phyloP scores from a whole-genome alignment of 2,329 filamentous ascomycete species.

The Aureobasidium sp. region DNA sequence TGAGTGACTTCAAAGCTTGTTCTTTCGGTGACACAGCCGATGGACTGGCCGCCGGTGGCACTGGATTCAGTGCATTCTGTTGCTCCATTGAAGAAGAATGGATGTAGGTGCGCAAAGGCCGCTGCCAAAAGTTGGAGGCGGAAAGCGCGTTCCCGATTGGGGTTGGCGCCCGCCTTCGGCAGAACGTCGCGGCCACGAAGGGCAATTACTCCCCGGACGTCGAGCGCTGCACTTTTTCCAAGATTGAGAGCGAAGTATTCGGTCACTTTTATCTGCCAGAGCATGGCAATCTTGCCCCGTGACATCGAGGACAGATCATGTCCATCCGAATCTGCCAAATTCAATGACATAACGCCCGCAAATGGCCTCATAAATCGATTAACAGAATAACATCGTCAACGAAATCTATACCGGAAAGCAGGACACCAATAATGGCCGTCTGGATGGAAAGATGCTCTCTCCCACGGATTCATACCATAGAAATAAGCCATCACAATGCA shows the following conservation, averaged over 20 bases:
- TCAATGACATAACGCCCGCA: no score
- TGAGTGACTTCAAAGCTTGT: constrained; percentile 30
- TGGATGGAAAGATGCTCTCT: background rate
- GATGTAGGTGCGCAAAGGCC: background rate
- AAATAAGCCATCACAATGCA: background rate
- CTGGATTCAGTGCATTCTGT: constrained; percentile 22
- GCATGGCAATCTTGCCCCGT: no score
- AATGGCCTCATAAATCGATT: no score
- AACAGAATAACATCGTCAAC: no score
- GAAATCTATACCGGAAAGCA: no score
- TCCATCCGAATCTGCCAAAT: no score
- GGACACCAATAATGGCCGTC: no score
- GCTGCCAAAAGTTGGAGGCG: constrained; percentile 1
- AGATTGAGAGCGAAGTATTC: background rate
- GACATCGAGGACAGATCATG: no score
- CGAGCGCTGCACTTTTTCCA: background rate
- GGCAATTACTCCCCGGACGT: background rate
- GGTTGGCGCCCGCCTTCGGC: background rate
- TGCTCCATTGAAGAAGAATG: constrained; percentile 25
- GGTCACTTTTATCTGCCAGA: no score
- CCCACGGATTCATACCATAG: no score
- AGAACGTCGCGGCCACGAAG: background rate
- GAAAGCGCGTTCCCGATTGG: background rate
- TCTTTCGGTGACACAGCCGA: constrained; percentile 14
- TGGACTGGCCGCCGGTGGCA: constrained; percentile 18